Evolutionary conservation across 495 filamentous ascomycete genomes (phyloP).

Genomic region (Niebla homalea): DNA sequence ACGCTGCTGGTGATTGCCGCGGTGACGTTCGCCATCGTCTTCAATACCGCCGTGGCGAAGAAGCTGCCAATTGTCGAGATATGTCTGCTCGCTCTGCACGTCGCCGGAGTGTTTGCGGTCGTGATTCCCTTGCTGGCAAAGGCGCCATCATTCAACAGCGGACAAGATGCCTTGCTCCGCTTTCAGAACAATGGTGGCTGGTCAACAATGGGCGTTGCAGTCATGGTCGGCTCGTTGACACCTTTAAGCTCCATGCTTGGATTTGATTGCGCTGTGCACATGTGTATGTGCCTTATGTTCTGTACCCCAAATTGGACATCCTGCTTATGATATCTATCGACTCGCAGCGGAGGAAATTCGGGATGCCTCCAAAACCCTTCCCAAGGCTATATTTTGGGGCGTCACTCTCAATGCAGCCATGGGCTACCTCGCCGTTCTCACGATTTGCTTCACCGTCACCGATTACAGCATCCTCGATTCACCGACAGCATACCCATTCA

Average conservation of each 20-base stretch:
- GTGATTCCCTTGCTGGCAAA: slow-evolving; percentile 46
- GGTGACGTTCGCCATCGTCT: slow-evolving; percentile 33
- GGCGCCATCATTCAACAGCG: slow-evolving; percentile 28
- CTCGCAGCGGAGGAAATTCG: slow-evolving; percentile 41
- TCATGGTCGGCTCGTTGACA: slow-evolving; percentile 41
- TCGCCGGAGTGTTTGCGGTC: slow-evolving; percentile 48
- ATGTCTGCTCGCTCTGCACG: slow-evolving; percentile 45
- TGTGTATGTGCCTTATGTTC: slow-evolving; percentile 29
- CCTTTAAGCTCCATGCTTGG: slow-evolving; percentile 39
- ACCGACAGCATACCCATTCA: slow-evolving; percentile 36
- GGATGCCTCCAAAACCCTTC: slow-evolving; percentile 41
- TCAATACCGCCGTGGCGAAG: slow-evolving; percentile 43
- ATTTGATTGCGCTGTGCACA: slow-evolving; percentile 44
- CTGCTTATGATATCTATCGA: neutral
- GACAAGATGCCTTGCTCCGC: slow-evolving; percentile 36
- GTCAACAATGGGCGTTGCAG: slow-evolving; percentile 37
- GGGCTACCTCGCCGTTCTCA: slow-evolving; percentile 39
- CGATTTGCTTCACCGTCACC: slow-evolving; percentile 39
- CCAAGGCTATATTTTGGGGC: slow-evolving; percentile 39
- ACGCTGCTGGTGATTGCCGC: slow-evolving; percentile 44
- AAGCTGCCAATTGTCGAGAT: slow-evolving; percentile 44
- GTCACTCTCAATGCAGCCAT: slow-evolving; percentile 36
- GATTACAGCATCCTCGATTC: slow-evolving; percentile 32
- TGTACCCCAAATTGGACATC: slow-evolving; percentile 1
- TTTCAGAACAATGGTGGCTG: slow-evolving; percentile 45